Percentiles rank a stretch among this genome's conserved stretches.
phyloP scores from a whole-genome alignment of 208 protist genomes.

The Naegleria lovaniensis region DNA sequence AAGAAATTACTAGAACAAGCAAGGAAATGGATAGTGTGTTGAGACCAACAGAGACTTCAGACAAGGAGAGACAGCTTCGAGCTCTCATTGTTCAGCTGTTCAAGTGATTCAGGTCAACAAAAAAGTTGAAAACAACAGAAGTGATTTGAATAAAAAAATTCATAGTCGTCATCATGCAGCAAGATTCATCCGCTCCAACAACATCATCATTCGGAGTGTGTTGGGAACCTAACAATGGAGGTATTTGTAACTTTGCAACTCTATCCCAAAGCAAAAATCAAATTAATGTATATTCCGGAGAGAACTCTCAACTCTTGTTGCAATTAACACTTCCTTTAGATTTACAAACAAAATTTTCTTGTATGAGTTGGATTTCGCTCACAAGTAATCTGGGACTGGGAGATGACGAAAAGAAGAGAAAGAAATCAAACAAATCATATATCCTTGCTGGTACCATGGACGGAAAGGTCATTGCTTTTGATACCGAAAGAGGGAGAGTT shows the following conservation, averaged over 20 bases:
- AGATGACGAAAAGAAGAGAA: not conserved
- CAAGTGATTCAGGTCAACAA: slow-evolving; percentile 45
- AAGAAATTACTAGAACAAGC: not conserved
- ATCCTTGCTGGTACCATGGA: not conserved
- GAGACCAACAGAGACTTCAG: not conserved
- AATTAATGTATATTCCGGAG: not conserved
- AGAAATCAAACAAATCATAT: not conserved
- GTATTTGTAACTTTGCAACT: not conserved
- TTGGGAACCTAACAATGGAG: not conserved
- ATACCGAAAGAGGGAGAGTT: not conserved
- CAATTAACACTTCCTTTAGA: not conserved
- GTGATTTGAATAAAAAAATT: no score
- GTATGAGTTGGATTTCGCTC: not conserved
- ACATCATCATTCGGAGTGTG: not conserved
- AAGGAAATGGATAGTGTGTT: not conserved
- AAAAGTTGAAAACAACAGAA: no score
- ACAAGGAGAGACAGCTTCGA: not conserved
- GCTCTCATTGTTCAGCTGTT: not conserved
- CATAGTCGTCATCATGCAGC: no score
- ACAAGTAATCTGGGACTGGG: not conserved
- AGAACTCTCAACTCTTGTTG: not conserved
- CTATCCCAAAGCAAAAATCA: not conserved
- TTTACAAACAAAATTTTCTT: not conserved
- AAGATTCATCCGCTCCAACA: no score
- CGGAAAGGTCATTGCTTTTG: not conserved